Evolutionary conservation across 2,329 filamentous ascomycete genomes (phyloP).

Genomic region (Pseudogymnoascus sp.): DNA sequence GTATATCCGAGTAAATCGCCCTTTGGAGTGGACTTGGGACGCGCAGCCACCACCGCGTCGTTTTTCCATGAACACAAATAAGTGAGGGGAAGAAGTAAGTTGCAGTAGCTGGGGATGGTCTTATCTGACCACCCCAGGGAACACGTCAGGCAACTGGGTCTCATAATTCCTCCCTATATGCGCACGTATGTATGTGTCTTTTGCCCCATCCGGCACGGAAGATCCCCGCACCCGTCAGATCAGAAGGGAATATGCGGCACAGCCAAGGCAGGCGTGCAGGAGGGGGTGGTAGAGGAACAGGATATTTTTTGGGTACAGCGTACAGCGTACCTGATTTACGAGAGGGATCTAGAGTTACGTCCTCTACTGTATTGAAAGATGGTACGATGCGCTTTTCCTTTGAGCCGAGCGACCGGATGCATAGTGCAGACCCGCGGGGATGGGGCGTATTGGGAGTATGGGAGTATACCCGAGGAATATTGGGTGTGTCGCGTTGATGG

Average conservation of each 20-base stretch:
- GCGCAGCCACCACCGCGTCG: too few species aligned
- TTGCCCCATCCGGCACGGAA: background rate
- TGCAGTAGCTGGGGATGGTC: background rate
- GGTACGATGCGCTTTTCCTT: background rate
- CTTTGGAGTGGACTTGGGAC: background rate
- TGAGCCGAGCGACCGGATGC: background rate
- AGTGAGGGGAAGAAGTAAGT: background rate
- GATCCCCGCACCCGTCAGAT: background rate
- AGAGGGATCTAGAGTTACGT: background rate
- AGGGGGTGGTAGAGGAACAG: background rate
- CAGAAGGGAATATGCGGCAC: background rate
- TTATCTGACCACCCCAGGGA: background rate
- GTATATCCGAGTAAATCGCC: background rate
- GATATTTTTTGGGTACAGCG: background rate
- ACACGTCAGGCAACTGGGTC: constrained; percentile 1
- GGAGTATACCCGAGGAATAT: background rate
- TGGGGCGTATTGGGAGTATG: background rate
- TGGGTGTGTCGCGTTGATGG: background rate
- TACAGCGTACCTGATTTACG: background rate
- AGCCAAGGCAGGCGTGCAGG: background rate
- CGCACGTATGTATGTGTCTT: background rate
- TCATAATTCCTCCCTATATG: background rate
- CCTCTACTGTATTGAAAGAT: background rate
- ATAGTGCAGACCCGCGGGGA: background rate
- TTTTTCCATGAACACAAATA: too few species aligned